Base-by-base conservation (phyloP, 1,284 basidiomycete genomes). In the Ganoderma resinaceum region DNA sequence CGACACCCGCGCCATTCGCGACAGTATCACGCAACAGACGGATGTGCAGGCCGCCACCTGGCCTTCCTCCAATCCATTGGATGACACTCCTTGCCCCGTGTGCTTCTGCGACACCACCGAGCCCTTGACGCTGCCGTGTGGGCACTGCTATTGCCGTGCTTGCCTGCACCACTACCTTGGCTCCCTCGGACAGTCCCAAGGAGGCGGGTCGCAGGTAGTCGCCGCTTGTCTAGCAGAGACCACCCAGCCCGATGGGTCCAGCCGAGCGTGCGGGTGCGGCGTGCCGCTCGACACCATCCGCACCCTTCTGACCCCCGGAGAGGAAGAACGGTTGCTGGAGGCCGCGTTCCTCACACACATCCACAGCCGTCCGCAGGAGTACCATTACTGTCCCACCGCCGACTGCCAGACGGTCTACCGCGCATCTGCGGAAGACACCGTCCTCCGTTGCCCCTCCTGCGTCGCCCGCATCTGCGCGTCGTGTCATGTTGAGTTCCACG, bases 101-200 rank as follows among this genome's bases (percentile, higher is more conserved):
- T 86, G 83, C 71, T 80, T 82, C 63, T 81, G 82, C 68, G 74
- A 76, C 35, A 74, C 82, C 33, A 75, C 77, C 20, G 76, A 82
- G 43, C 78, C 82, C 6, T 71, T 85, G 66, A 74, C 74, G 59
- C 74, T 88, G 66, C 74, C 77, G 31, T 89, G 87, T 74, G 79
- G 79, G 16, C 87, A 89, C 75, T 70, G 73, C 43, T 89, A 88
- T 74, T 89, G 87, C 77, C 78, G 70, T 29, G 49, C 76, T n/a
- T 89, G 87, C 74, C 78, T 89, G 55, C 78, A 80, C 65, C 79
- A 82, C 64, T 81, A 84, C 69, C 76, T 86, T 58, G 72, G 69
- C n/a, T 78, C 79, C 37, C 68, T 78, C 18, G 74, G 78, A 43
- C 72, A 66, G 23, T 35, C 70, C 73, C 57, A 71, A 68, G 62